A percentile compares a stretch with the other conserved stretches of the same genome.
Evolutionary conservation across 2,329 filamentous ascomycete genomes (phyloP).

Genomic region (Scortechinia acanthostroma): DNA sequence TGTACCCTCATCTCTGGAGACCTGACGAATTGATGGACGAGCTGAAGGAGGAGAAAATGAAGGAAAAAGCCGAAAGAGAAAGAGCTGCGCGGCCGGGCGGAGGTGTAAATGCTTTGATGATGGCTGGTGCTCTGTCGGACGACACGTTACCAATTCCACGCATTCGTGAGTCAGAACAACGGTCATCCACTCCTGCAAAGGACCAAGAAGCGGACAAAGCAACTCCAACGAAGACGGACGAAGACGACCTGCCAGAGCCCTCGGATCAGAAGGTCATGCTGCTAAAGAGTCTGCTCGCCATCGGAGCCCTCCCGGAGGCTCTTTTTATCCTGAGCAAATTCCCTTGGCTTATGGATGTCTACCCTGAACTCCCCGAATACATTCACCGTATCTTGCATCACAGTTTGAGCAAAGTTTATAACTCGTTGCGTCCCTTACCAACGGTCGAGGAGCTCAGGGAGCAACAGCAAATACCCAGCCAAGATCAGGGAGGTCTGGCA

Average conservation of each 20-base stretch:
- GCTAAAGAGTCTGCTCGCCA: slow-evolving; percentile 77
- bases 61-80: slow-evolving; percentile 75
- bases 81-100: slow-evolving; percentile 63
- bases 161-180: slow-evolving; percentile 26
- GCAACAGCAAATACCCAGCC: slow-evolving; percentile 28
- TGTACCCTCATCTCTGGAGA: slow-evolving; percentile 89
- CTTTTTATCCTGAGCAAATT: slow-evolving; percentile 88
- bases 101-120: slow-evolving; percentile 74
- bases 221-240: slow-evolving; percentile 35
- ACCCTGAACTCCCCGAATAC: slow-evolving; percentile 72
- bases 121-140: slow-evolving; percentile 79
- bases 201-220: slow-evolving; percentile 39
- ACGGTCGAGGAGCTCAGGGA: slow-evolving; percentile 29
- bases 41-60: slow-evolving; percentile 62
- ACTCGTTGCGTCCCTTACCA: slow-evolving; percentile 13
- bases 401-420: slow-evolving; percentile 71
- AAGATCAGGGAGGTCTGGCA: slow-evolving; percentile 59
- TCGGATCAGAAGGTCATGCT: slow-evolving; percentile 82
- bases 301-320: slow-evolving; percentile 86
- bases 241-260: slow-evolving; percentile 57
- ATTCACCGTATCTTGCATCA: slow-evolving; percentile 81
- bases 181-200: slow-evolving; percentile 39
- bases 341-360: slow-evolving; percentile 82
- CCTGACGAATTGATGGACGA: slow-evolving; percentile 75
- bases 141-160: slow-evolving; percentile 54